These are phyloP conservation scores for Ustilago curta DNA, from an alignment of 1,284 basidiomycete genomes.

Conservation along the genomic window DNA sequence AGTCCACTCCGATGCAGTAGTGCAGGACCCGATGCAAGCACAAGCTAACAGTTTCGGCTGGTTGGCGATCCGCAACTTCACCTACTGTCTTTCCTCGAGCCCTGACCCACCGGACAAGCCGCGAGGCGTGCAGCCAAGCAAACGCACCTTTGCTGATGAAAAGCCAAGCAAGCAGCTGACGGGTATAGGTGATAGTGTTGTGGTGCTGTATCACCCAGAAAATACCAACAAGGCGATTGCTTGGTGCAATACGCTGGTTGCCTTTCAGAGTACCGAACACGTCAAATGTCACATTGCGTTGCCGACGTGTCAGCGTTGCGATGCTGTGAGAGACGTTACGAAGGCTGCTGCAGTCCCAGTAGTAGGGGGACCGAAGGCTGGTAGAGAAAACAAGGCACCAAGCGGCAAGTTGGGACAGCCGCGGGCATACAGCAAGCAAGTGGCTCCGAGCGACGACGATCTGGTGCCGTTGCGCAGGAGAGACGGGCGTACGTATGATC, in stretches of 20 bases:
- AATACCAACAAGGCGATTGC: constrained; percentile 37
- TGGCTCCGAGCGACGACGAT: not conserved
- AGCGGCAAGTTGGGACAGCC: not conserved
- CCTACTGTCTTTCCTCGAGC: constrained; percentile 23
- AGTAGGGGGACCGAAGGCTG: not conserved
- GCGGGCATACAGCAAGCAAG: not conserved
- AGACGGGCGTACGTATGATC: not conserved
- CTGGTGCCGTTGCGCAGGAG: not conserved
- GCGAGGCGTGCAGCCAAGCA: constrained; percentile 23
- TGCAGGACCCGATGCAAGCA: constrained; percentile 27
- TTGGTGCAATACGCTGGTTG: constrained; percentile 47
- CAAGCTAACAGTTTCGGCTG: constrained; percentile 45
- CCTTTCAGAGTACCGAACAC: constrained; percentile 26
- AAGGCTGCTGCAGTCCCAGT: not conserved
- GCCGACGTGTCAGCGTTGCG: constrained; percentile 46
- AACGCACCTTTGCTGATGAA: not conserved
- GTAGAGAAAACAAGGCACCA: not conserved
- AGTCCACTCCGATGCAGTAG: not conserved
- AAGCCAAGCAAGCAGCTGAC: constrained; percentile 3
- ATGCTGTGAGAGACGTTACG: constrained; percentile 15
- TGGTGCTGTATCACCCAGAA: constrained; percentile 46
- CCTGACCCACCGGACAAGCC: constrained; percentile 40
- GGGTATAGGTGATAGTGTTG: constrained; percentile 42
- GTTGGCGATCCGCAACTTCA: constrained; percentile 41
- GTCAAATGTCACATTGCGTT: constrained; percentile 25